These are phyloP conservation scores for Xylaria sp. DNA, from an alignment of 2,329 filamentous ascomycete genomes.

Conservation along the genomic window DNA sequence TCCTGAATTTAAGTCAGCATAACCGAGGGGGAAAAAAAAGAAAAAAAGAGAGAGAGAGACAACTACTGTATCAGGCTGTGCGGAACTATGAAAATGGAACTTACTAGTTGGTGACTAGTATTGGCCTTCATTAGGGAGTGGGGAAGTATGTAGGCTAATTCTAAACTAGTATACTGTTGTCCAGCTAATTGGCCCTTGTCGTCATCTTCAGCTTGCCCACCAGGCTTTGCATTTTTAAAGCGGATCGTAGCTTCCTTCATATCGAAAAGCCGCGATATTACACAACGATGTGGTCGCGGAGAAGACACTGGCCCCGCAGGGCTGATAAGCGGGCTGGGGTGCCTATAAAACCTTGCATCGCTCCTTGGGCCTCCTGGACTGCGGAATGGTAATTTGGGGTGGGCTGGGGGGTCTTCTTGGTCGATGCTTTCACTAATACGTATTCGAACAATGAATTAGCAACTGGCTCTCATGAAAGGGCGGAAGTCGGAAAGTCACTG, in stretches of 20 bases:
- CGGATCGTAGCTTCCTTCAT: slow-evolving; percentile 24
- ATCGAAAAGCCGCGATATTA: slow-evolving; percentile 36
- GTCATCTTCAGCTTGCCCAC: slow-evolving; percentile 33
- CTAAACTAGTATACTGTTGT: neutral
- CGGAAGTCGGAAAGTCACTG: neutral
- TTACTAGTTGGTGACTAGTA: slow-evolving; percentile 4
- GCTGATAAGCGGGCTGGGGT: slow-evolving; percentile 36
- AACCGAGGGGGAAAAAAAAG: neutral
- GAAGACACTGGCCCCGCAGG: slow-evolving; percentile 37
- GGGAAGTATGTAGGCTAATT: slow-evolving; percentile 20
- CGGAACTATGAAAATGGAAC: neutral
- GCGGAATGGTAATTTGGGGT: slow-evolving; percentile 35
- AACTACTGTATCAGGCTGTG: no score
- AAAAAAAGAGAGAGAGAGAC: no score
- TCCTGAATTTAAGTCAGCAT: slow-evolving; percentile 1
- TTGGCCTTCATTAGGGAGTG: slow-evolving; percentile 15
- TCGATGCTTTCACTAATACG: slow-evolving; percentile 37
- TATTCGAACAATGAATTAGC: neutral
- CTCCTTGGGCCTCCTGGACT: slow-evolving; percentile 30
- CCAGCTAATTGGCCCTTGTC: slow-evolving; percentile 31
- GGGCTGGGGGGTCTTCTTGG: slow-evolving; percentile 36
- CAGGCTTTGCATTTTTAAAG: neutral
- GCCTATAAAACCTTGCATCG: slow-evolving; percentile 27
- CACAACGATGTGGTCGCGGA: slow-evolving; percentile 40
- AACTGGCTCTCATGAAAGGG: neutral